These are phyloP conservation scores for Piper betle DNA, from an alignment of 164 flowering plant genomes.

Conservation along the genomic window DNA sequence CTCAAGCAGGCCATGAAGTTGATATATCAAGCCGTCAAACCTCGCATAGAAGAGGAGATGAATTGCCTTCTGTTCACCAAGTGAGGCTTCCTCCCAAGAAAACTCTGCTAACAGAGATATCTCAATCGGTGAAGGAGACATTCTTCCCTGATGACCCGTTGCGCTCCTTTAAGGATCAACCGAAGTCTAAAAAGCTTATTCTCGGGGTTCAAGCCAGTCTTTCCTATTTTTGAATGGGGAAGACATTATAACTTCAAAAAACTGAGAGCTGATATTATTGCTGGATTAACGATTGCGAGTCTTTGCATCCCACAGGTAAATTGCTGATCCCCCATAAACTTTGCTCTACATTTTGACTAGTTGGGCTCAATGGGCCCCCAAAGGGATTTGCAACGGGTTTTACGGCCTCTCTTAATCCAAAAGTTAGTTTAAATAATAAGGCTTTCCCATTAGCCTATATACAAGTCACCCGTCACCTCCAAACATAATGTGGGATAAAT, in stretches of 20 bases:
- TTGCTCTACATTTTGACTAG: too few species aligned
- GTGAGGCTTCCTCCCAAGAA: conserved; percentile 54
- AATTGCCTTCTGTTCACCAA: conserved; percentile 31
- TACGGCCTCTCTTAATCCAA: too few species aligned
- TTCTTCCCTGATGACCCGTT: conserved; percentile 70
- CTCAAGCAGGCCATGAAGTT: conserved; percentile 20
- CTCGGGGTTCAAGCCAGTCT: conserved; percentile 51
- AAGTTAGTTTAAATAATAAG: too few species aligned
- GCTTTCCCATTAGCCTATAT: too few species aligned
- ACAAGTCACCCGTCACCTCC: too few species aligned
- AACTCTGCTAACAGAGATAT: conserved; percentile 40
- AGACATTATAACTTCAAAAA: conserved; percentile 35
- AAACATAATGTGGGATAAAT: too few species aligned
- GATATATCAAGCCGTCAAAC: conserved; percentile 21
- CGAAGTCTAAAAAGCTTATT: conserved; percentile 37
- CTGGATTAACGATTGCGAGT: conserved; percentile 82
- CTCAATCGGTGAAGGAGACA: conserved; percentile 37
- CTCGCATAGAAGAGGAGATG: conserved; percentile 17
- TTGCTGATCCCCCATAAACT: too few species aligned
- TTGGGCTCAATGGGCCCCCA: too few species aligned
- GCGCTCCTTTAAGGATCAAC: conserved; percentile 56
- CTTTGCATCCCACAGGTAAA: conserved; percentile 82
- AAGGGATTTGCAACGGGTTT: too few species aligned
- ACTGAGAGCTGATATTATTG: conserved; percentile 54
- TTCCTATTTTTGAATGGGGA: conserved; percentile 71